phyloP scores from a whole-genome alignment of 192 early-diverging fungal species.

The Entophlyctis luteolus region DNA sequence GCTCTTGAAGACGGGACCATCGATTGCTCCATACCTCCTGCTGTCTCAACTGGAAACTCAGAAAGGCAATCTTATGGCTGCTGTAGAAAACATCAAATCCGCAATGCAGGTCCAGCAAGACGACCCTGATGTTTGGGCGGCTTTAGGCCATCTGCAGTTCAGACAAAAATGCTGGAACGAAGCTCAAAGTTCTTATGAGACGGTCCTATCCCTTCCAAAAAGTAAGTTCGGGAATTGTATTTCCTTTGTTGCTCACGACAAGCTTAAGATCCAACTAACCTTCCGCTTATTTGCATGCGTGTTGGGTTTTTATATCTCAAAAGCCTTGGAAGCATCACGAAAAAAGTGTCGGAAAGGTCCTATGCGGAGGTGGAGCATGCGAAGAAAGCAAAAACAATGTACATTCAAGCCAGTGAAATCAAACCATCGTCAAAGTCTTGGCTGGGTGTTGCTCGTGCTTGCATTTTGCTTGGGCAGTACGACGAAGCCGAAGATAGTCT shows the following conservation, averaged over 20 bases:
- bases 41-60: conserved; percentile 50
- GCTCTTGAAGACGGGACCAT: conserved; percentile 34
- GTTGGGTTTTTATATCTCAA: conserved; percentile 50
- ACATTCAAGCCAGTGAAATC: conserved; percentile 42
- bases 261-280: conserved; percentile 42
- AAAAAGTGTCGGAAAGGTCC: conserved; percentile 21
- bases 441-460: conserved; percentile 53
- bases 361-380: conserved; percentile 33
- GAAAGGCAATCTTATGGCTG: conserved; percentile 34
- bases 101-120: conserved; percentile 53
- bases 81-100: conserved; percentile 37
- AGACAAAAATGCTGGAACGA: conserved; percentile 42
- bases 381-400: conserved; percentile 50
- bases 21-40: conserved; percentile 46
- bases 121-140: conserved; percentile 53
- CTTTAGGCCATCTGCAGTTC: conserved; percentile 51
- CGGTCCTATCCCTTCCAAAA: conserved; percentile 42
- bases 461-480: conserved; percentile 44
- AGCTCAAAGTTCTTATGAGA: conserved; percentile 52
- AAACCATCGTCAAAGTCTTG: conserved; percentile 40
- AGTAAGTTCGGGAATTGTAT: not conserved
- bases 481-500: conserved; percentile 55
- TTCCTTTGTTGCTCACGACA: not conserved
- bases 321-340: conserved; percentile 9
- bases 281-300: conserved; percentile 48